Conservation (phyloP, 2,329 filamentous ascomycete genomes). For the Phoma sp. region DNA sequence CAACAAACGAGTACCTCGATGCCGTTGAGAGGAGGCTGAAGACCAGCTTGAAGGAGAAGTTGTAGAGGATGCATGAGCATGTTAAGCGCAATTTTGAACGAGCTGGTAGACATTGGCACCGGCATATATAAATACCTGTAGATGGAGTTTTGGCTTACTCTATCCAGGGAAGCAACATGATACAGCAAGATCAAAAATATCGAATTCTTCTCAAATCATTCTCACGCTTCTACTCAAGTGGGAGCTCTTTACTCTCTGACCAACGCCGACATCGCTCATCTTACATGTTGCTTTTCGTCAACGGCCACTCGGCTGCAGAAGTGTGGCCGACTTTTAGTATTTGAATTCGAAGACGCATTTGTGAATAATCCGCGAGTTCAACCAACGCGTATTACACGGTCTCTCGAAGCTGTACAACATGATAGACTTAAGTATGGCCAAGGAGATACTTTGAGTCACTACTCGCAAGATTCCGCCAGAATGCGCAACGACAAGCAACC, state of each 20-base stretch:
- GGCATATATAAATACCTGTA: constrained; percentile 23
- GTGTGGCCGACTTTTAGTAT: not conserved
- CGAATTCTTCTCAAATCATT: not conserved
- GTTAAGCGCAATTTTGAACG: constrained; percentile 13
- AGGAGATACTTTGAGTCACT: no score
- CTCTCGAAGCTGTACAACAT: no score
- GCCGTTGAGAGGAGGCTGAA: constrained; percentile 92
- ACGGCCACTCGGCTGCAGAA: not conserved
- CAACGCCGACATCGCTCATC: not conserved
- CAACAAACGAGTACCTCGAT: constrained; percentile 85
- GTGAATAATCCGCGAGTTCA: no score
- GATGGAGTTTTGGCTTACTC: constrained; percentile 24
- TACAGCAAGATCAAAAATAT: constrained; percentile 19
- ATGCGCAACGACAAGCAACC: no score
- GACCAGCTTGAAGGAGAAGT: constrained; percentile 76
- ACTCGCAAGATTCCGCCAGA: no score
- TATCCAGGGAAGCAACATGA: constrained; percentile 15
- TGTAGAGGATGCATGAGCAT: constrained; percentile 55
- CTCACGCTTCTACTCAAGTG: not conserved
- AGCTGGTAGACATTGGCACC: constrained; percentile 23
- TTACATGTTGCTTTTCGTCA: not conserved
- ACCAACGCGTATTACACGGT: no score
- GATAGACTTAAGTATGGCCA: no score
- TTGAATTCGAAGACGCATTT: no score
- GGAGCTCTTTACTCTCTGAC: not conserved